Evolutionary conservation across 2,329 filamentous ascomycete genomes (phyloP).

Genomic region (Chalaropsis ovoidea): DNA sequence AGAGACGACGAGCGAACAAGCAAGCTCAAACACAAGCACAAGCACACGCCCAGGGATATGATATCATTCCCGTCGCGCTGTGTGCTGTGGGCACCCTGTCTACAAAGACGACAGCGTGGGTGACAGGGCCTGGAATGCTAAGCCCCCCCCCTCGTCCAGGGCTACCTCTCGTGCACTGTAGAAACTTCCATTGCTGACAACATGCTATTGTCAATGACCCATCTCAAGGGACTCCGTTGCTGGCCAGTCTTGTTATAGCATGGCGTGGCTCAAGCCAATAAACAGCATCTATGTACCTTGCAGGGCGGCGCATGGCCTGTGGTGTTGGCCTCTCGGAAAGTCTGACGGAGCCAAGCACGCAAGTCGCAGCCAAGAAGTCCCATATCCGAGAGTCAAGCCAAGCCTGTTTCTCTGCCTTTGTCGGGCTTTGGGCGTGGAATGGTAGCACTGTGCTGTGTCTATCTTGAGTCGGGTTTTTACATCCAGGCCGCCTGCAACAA

Average conservation of each 20-base stretch:
- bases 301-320: too few species aligned
- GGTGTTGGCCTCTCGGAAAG: too few species aligned
- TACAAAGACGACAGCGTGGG: background rate
- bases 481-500: background rate
- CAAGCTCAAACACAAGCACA: too few species aligned
- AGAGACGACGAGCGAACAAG: background rate
- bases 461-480: background rate
- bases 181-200: background rate
- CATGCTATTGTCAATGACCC: background rate
- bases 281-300: background rate
- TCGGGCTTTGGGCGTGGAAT: too few species aligned
- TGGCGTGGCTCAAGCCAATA: background rate
- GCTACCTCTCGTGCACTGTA: background rate
- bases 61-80: constrained; percentile 6
- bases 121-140: constrained; percentile 9
- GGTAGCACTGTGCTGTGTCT: background rate
- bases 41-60: constrained; percentile 9
- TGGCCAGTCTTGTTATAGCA: background rate
- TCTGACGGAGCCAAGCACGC: too few species aligned
- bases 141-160: background rate
- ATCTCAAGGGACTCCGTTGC: background rate
- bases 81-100: background rate
- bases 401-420: too few species aligned
- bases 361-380: too few species aligned
- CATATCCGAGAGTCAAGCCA: too few species aligned